Conservation (phyloP, 2,329 filamentous ascomycete species). For the Colletotrichum sansevieriae region DNA sequence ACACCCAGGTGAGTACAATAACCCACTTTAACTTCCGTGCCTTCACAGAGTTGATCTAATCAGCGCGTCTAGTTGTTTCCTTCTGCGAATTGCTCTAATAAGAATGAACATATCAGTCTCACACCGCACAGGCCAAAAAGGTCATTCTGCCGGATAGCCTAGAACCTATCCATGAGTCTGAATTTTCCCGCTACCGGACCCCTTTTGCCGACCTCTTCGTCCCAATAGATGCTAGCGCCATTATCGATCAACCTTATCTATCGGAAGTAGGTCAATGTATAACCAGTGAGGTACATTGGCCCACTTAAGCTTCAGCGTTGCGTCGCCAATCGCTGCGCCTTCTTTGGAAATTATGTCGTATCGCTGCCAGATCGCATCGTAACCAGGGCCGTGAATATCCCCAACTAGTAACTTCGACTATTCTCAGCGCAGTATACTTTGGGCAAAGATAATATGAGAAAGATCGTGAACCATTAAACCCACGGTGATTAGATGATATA, state of each 20-base stretch:
- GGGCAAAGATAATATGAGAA: background rate
- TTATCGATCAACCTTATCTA: conserved; percentile 1
- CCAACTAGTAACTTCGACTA: background rate
- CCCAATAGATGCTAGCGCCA: background rate
- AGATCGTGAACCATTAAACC: conserved; percentile 1
- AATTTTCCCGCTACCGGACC: background rate
- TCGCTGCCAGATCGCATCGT: background rate
- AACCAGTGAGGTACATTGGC: conserved; percentile 1
- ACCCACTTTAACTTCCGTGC: background rate
- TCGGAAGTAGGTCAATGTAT: conserved; percentile 2
- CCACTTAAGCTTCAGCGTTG: conserved; percentile 6
- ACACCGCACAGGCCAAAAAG: background rate
- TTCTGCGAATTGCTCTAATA: background rate
- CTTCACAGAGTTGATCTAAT: background rate
- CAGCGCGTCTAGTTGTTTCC: conserved; percentile 2
- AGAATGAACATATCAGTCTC: background rate
- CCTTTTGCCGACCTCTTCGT: background rate
- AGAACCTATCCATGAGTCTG: conserved; percentile 1
- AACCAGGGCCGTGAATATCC: conserved; percentile 1
- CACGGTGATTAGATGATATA: background rate
- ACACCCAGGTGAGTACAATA: background rate
- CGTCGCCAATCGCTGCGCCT: conserved; percentile 1
- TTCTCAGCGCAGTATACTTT: conserved; percentile 1
- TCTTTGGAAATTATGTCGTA: no score
- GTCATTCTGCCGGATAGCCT: conserved; percentile 1